Evolutionary conservation across 1,139 yeast species (phyloP).

Genomic region (Taiozyma sp.): DNA sequence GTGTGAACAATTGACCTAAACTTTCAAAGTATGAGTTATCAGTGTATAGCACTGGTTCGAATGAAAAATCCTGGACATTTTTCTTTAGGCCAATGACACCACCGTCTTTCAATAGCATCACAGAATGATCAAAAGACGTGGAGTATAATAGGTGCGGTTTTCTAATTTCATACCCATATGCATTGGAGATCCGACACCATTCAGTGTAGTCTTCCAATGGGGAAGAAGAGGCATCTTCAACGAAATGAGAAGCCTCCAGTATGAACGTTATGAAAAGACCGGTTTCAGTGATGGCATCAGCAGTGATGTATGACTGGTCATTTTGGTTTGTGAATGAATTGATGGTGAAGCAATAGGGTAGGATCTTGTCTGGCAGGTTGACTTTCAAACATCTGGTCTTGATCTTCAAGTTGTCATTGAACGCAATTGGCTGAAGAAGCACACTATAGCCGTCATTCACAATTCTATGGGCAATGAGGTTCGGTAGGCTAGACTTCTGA

Average conservation of each 20-base stretch:
- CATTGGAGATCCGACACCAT: slow-evolving; percentile 67
- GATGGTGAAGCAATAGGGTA: slow-evolving; percentile 17
- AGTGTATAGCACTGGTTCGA: slow-evolving; percentile 49
- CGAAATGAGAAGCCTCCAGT: slow-evolving; percentile 25
- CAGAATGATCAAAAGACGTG: slow-evolving; percentile 36
- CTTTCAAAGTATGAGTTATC: slow-evolving; percentile 50
- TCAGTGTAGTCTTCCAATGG: slow-evolving; percentile 20
- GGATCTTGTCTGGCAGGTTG: slow-evolving; percentile 24
- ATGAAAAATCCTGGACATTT: slow-evolving; percentile 34
- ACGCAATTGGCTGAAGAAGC: slow-evolving; percentile 17
- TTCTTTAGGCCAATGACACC: slow-evolving; percentile 50
- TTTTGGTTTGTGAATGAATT: slow-evolving; percentile 11
- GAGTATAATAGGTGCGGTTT: slow-evolving; percentile 53
- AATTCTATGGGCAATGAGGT: slow-evolving; percentile 14
- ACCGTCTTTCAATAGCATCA: slow-evolving; percentile 70
- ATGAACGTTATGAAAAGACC: slow-evolving; percentile 33
- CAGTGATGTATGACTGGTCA: slow-evolving; percentile 11
- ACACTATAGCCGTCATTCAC: slow-evolving; percentile 16
- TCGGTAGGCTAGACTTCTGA: slow-evolving; percentile 6
- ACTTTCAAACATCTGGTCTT: slow-evolving; percentile 18
- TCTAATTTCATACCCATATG: slow-evolving; percentile 71
- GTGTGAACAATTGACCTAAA: slow-evolving; percentile 28
- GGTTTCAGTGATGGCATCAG: slow-evolving; percentile 30
- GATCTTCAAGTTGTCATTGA: slow-evolving; percentile 19
- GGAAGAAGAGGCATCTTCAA: slow-evolving; percentile 6